Percentiles rank a stretch among this genome's conserved stretches.
Evolutionary conservation across 2,329 filamentous ascomycete genomes (phyloP).

Genomic region (Septoria linicola): DNA sequence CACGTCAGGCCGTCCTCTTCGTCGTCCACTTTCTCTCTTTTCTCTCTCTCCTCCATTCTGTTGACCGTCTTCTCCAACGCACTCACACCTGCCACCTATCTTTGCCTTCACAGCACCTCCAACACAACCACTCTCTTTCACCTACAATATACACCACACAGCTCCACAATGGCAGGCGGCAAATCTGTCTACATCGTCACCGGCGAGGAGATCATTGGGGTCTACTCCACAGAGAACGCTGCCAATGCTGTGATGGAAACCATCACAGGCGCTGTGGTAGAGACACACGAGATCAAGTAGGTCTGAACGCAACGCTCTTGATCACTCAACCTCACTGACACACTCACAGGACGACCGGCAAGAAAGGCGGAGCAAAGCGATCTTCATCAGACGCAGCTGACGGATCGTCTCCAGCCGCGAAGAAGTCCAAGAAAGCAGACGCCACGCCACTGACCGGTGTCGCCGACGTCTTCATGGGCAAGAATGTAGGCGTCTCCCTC

Average conservation of each 20-base stretch:
- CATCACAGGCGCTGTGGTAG: neutral
- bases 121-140: neutral
- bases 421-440: constrained; percentile 8
- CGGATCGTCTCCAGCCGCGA: neutral
- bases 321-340: neutral
- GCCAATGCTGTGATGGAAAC: neutral
- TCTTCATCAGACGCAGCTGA: neutral
- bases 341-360: neutral
- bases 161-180: neutral
- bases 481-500: neutral
- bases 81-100: neutral
- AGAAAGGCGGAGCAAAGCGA: constrained; percentile 2
- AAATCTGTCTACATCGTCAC: constrained; percentile 4
- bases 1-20: too few species aligned
- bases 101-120: neutral
- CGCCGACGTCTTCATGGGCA: constrained; percentile 5
- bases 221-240: neutral
- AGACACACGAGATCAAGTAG: constrained; percentile 1
- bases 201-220: neutral
- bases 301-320: neutral
- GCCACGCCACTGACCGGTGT: neutral
- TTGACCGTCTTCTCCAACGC: neutral
- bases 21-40: neutral
- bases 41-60: neutral
- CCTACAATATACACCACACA: neutral